These are phyloP conservation scores for Penicillium egyptiacum DNA, from an alignment of 495 filamentous ascomycete species.

Conservation along the genomic window DNA sequence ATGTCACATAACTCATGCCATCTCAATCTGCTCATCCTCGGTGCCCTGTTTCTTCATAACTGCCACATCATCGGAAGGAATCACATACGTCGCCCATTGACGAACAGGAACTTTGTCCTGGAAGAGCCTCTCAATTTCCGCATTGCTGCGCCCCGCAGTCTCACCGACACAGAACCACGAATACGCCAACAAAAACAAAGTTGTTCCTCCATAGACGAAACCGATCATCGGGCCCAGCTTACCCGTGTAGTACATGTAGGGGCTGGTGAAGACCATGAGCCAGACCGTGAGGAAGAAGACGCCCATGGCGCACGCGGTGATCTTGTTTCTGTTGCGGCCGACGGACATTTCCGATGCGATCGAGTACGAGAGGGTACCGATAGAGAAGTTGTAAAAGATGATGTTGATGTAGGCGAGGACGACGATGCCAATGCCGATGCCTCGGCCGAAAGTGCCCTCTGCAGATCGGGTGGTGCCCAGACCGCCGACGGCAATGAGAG, in stretches of 20 bases:
- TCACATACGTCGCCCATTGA: slow-evolving; percentile 25
- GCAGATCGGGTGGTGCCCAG: slow-evolving; percentile 27
- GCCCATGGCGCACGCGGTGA: slow-evolving; percentile 32
- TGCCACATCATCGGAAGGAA: slow-evolving; percentile 8
- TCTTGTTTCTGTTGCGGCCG: slow-evolving; percentile 41
- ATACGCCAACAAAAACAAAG: slow-evolving; percentile 31
- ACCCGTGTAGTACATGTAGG: slow-evolving; percentile 40
- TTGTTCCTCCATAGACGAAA: slow-evolving; percentile 38
- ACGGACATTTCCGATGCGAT: slow-evolving; percentile 39
- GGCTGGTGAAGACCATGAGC: slow-evolving; percentile 37
- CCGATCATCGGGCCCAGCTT: slow-evolving; percentile 40
- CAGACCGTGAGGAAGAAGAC: slow-evolving; percentile 37
- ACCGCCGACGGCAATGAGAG: slow-evolving; percentile 36
- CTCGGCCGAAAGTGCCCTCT: slow-evolving; percentile 14
- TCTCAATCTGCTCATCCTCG: slow-evolving; percentile 23
- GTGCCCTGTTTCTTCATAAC: slow-evolving; percentile 10
- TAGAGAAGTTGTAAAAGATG: slow-evolving; percentile 37
- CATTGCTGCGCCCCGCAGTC: slow-evolving; percentile 30
- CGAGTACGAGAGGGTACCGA: slow-evolving; percentile 35
- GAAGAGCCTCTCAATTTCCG: slow-evolving; percentile 37
- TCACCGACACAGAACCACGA: slow-evolving; percentile 46
- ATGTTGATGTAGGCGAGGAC: slow-evolving; percentile 36
- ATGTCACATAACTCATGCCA: slow-evolving; percentile 14
- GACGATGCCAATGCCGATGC: slow-evolving; percentile 30
- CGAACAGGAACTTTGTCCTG: slow-evolving; percentile 26